phyloP scores from a whole-genome alignment of 1,284 basidiomycete genomes.

The Rugosomyces carneus region DNA sequence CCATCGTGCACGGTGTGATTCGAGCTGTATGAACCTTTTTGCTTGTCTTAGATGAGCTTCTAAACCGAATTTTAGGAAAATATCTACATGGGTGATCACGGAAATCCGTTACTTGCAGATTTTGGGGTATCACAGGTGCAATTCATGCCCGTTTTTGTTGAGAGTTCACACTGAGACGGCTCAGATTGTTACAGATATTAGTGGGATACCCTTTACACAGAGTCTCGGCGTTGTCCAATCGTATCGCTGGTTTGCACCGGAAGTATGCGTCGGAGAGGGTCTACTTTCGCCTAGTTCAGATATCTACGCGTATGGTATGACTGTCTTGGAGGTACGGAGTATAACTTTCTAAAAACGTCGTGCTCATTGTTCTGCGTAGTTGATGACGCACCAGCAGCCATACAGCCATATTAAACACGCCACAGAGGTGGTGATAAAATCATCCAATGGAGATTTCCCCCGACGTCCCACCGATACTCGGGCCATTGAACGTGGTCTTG shows the following conservation, averaged over 20 bases:
- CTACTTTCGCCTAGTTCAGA: slow-evolving; percentile 43
- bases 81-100: slow-evolving; percentile 40
- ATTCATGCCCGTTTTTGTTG: neutral
- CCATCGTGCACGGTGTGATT: slow-evolving; percentile 49
- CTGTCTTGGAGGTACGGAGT: slow-evolving; percentile 41
- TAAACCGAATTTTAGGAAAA: slow-evolving; percentile 35
- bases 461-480: slow-evolving; percentile 30
- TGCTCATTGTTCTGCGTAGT: slow-evolving; percentile 22
- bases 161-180: neutral
- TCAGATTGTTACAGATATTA: slow-evolving; percentile 50
- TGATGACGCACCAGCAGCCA: slow-evolving; percentile 45
- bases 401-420: slow-evolving; percentile 41
- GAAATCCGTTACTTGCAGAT: slow-evolving; percentile 48
- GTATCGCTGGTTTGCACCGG: slow-evolving; percentile 50
- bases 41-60: neutral
- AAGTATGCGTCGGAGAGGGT: slow-evolving; percentile 45
- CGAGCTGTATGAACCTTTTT: slow-evolving; percentile 36
- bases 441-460: slow-evolving; percentile 36
- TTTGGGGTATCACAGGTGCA: slow-evolving; percentile 50
- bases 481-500: slow-evolving; percentile 37
- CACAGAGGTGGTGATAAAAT: slow-evolving; percentile 42
- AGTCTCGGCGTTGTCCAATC: slow-evolving; percentile 43
- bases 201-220: slow-evolving; percentile 47
- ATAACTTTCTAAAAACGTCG: neutral
- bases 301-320: slow-evolving; percentile 51